These are phyloP conservation scores for Kappamyces sp. DNA, from an alignment of 192 early-diverging fungal species.

Conservation along the genomic window DNA sequence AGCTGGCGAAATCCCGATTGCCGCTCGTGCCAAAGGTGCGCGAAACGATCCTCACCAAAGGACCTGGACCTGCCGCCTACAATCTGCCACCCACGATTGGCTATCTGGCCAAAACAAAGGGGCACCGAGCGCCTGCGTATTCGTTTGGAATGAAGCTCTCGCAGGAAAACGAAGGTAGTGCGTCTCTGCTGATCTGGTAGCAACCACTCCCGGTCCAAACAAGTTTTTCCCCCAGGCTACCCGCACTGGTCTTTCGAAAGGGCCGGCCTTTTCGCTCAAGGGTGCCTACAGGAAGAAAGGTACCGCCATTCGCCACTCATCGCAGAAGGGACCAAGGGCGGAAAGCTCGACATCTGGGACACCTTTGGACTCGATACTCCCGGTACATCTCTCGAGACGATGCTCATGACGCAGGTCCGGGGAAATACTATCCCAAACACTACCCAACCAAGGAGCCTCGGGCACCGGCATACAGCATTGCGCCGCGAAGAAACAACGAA, in stretches of 20 bases:
- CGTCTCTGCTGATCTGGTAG: not conserved
- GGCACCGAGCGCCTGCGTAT: slow-evolving; percentile 46
- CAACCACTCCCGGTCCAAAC: slow-evolving; percentile 45
- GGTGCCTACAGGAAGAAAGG: slow-evolving; percentile 44
- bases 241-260: slow-evolving; percentile 43
- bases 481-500: slow-evolving; percentile 40
- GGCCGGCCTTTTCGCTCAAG: slow-evolving; percentile 49
- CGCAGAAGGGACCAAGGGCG: slow-evolving; percentile 12
- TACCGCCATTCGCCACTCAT: slow-evolving; percentile 11
- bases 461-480: slow-evolving; percentile 56
- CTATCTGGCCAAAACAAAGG: slow-evolving; percentile 36
- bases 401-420: slow-evolving; percentile 33
- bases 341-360: slow-evolving; percentile 15
- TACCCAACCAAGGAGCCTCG: slow-evolving; percentile 44
- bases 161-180: not conserved
- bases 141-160: slow-evolving; percentile 50
- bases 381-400: slow-evolving; percentile 21
- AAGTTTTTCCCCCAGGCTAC: slow-evolving; percentile 54
- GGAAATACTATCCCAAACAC: slow-evolving; percentile 51
- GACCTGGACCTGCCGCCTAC: slow-evolving; percentile 55
- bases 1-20: slow-evolving; percentile 44
- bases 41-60: slow-evolving; percentile 15
- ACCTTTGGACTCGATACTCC: slow-evolving; percentile 40
- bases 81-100: slow-evolving; percentile 51
- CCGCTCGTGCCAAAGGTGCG: slow-evolving; percentile 49